phyloP scores from a whole-genome alignment of 106 monocot species.

The Phalaenopsis equestris region DNA sequence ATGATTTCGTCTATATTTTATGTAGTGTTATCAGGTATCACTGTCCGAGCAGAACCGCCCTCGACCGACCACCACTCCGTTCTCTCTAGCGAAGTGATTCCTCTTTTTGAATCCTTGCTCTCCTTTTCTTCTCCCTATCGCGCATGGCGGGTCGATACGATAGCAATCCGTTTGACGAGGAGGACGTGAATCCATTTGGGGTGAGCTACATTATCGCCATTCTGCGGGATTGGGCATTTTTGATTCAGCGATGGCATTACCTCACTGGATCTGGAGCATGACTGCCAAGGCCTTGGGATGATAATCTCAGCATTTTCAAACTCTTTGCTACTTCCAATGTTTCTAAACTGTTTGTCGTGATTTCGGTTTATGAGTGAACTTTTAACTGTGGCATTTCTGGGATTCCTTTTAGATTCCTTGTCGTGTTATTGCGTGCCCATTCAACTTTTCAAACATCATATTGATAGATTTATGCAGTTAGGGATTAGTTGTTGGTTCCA shows the following conservation, averaged over 20 bases:
- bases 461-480: not conserved
- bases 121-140: not conserved
- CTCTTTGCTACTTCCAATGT: not conserved
- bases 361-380: not conserved
- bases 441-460: not conserved
- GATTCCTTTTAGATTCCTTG: not conserved
- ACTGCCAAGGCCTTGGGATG: not conserved
- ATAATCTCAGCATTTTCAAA: not conserved
- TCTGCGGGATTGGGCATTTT: not conserved
- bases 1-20: too few relatives aligned
- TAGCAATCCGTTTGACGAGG: slow-evolving; percentile 65
- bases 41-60: too few relatives aligned
- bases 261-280: not conserved
- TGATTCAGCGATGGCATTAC: not conserved
- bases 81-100: not conserved
- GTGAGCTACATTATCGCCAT: slow-evolving; percentile 6
- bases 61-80: too few relatives aligned
- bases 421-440: not conserved
- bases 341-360: not conserved
- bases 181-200: slow-evolving; percentile 38
- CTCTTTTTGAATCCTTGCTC: not conserved
- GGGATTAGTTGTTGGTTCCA: not conserved
- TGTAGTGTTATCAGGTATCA: too few relatives aligned
- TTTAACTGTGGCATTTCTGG: not conserved
- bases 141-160: slow-evolving; percentile 62